Evolutionary conservation across 805 yeast genomes (phyloP), one percentile per base, ranked within the genome.

Genomic region (Saturnispora diversa): DNA sequence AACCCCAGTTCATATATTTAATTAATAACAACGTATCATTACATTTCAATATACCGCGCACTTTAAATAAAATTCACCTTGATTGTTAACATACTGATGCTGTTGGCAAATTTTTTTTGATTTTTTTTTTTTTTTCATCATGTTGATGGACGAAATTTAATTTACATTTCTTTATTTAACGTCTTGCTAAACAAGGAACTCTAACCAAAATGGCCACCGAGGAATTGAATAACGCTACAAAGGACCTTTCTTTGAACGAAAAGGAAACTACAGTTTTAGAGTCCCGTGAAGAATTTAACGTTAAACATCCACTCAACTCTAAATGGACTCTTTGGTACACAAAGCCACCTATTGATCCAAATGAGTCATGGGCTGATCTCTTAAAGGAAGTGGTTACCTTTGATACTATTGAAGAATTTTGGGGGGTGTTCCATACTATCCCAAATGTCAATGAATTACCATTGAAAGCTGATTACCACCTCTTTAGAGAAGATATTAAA

Each of bases 281-380:
- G 55, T 68, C 69, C 50, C 67, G 71, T 54, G 77, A 75, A 51
- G 78, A 77, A 50, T 80, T 84, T 63, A 74, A 72, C 44, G 83
- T 80, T 44, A 80, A 80, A 59, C 98, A 92, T 63, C 96, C 97
- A 38, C 77, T 90, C 55, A 81, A 84, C 65, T 74, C 81, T 57
- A 77, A 75, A 64, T 90, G 96, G 97, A 86, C 97, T 17, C 74
- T 90, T 58, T 90, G 98, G 98, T 92, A 86, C 73, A 84, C 95
- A 45, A 87, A 87, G 69, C 97, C 98, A 46, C 80, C 85, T 46
- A 76, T 78, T 45, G 83, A 79, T 57, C 71, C 69, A 50, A 68
- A 69, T 50, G 95, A 86, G 66, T 77, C 85, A 55, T 90, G 97
- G 97, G 75, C 85, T 41, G 95, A 88, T 57, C 73, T 87, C 50